Evolutionary conservation across 2,329 filamentous ascomycete genomes (phyloP), one percentile per base, ranked within the genome.

Genomic region (Pseudocercospora pini-densiflorae): DNA sequence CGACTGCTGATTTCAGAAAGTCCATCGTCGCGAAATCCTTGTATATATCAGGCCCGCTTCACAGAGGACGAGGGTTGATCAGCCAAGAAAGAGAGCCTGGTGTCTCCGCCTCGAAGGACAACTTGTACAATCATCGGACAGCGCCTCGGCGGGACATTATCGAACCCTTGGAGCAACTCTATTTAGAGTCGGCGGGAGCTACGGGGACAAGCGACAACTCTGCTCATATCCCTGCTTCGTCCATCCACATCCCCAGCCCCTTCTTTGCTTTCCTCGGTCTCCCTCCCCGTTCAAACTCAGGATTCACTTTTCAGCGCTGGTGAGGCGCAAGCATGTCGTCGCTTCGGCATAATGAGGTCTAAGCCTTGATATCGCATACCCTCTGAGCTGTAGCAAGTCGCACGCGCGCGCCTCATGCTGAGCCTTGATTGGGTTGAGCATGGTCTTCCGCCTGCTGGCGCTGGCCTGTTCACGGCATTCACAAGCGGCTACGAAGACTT

Each of bases 1-100:
- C 94, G 77, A 98, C 93, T 61, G 95, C 95, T 68, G 94, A 98
- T 82, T 98, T 98, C 77, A 99, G 87, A 77, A 98, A 98, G 79
- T 99, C 94, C 95, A 99, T 99, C n/a, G 19, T n/a, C 23, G 53
- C 53, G 53, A 8, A 5, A 19, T 0, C n/a, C 21, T 27, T 57
- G 12, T 3, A 12, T 29, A 19, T 19, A 21, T 23, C 53, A 57
- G 23, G 9, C 19, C 21, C 19, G 47, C 21, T 23, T 9, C 47
- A 7, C 7, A 51, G 47, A 51, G 14, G 40, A 19, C 5, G 40
- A 19, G n/a, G n/a, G 7, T n/a, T 5, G 3, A n/a, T 19, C 40
- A 43, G 40, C 40, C 40, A 51, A 5, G 21, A 51, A 24, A 6
- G 24, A 51, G 9, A 23, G 21, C 19, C n/a, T 51, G 21, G 5